Base-by-base conservation (phyloP, 2,329 filamentous ascomycete genomes). In the Ceratocystis cacaofunesta region DNA sequence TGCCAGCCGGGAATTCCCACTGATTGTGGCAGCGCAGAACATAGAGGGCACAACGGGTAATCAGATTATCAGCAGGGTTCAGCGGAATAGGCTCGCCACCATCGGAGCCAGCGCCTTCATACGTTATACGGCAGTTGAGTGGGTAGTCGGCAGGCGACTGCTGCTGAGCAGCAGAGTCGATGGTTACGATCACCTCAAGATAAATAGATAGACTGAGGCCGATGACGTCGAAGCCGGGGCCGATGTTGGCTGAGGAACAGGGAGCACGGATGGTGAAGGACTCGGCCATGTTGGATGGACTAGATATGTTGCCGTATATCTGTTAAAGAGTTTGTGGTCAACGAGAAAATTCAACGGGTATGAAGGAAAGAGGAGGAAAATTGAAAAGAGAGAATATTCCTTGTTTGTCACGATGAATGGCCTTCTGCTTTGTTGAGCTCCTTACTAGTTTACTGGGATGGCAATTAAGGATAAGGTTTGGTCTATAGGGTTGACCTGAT, bases 231-330 rank as follows among this genome's bases (percentile, higher is more conserved):
- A 97, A 99, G 67, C 92, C 92, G 61, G 92, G 92, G 70, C 90
- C 92, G 73, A 97, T 96, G 80, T 97, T 97, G 78, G 92, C 92
- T 68, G 92, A 96, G 68, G 92, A 97, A 78, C 90, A 95, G 69
- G 92, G 92, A 68, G 90, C 90, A 77, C 82, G 85, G 80, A 91
- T 89, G 70, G 82, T 78, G 76, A 88, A 87, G 65, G 83, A 84
- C 72, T 85, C 81, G 61, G 66, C 66, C 77, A 80, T 80, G n/a
- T 22, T 64, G 12, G 46, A 30, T 60, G 48, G 66, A 43, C 52
- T 28, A 25, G n/a, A 30, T 50, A 22, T 48, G 41, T 15, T n/a
- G 22, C 22, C 17, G 65, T 22, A 50, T 60, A n/a, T n/a, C 15
- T 25, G 43, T 63, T 28, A 57, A 25, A 55, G 12, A 25, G 12